These are phyloP conservation scores for Blastocystis sp. DNA, from an alignment of 352 stramenopile species.

Conservation along the genomic window DNA sequence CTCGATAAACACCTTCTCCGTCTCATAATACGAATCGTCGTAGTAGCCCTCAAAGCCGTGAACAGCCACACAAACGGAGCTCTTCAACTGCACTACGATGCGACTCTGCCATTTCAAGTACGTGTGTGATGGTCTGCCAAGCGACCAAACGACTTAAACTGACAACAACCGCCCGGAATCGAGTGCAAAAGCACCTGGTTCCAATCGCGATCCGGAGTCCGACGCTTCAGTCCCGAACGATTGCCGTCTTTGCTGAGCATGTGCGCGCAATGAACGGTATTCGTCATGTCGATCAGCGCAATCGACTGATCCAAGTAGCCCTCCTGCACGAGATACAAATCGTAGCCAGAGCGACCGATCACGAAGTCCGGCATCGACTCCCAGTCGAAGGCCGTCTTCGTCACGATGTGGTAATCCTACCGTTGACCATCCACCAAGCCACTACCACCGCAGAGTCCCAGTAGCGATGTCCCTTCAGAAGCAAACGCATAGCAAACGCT, in stretches of 20 bases:
- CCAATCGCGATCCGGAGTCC: conserved; percentile 38
- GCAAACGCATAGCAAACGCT: conserved; percentile 33
- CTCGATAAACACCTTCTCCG: conserved; percentile 41
- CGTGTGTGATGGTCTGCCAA: not conserved
- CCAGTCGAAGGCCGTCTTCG: not conserved
- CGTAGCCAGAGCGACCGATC: conserved; percentile 44
- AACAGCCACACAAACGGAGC: not conserved
- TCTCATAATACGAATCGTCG: conserved; percentile 53
- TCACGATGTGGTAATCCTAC: conserved; percentile 54
- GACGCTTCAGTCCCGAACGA: conserved; percentile 31
- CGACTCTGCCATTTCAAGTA: not conserved
- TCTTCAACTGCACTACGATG: not conserved
- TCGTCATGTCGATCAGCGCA: conserved; percentile 37
- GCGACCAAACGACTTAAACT: conserved; percentile 29
- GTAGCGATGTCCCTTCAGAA: conserved; percentile 55
- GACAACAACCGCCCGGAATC: conserved; percentile 26
- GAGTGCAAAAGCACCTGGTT: not conserved
- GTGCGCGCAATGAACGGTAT: conserved; percentile 53
- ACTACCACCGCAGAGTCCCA: conserved; percentile 53
- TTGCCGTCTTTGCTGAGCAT: conserved; percentile 51
- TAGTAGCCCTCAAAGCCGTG: conserved; percentile 54
- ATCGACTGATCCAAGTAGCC: conserved; percentile 22
- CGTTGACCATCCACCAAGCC: not conserved
- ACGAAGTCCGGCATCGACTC: conserved; percentile 30
- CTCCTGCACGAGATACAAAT: conserved; percentile 27